Conservation (phyloP, 2,329 filamentous ascomycete genomes). For the Beauveria medogensis region DNA sequence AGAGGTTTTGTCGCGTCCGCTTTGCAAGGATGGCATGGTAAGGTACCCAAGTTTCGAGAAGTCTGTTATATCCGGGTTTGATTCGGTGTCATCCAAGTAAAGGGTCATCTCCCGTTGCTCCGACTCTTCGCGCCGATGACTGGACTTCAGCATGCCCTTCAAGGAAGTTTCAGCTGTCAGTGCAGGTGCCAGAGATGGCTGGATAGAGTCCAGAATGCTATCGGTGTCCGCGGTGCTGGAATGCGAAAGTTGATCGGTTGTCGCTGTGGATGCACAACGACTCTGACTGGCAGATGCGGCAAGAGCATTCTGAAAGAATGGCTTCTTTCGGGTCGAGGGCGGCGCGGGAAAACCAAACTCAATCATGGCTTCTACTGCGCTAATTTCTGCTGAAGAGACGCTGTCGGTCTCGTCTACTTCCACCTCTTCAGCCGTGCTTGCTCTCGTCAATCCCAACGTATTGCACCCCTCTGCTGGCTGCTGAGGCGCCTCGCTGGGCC, state of each 20-base stretch:
- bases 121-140: slow-evolving; percentile 12
- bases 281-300: not conserved
- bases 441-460: not conserved
- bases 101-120: slow-evolving; percentile 16
- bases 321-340: slow-evolving; percentile 20
- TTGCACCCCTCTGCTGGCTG: slow-evolving; percentile 19
- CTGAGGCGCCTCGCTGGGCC: slow-evolving; percentile 34
- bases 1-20: not conserved
- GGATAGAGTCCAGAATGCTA: not conserved
- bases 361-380: slow-evolving; percentile 21
- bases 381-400: slow-evolving; percentile 17
- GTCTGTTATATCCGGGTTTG: slow-evolving; percentile 31
- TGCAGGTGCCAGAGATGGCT: not conserved
- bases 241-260: not conserved
- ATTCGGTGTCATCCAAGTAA: slow-evolving; percentile 24
- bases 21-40: not conserved
- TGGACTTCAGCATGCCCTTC: slow-evolving; percentile 12
- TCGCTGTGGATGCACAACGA: not conserved
- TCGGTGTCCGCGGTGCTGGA: not conserved
- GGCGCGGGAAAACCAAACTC: slow-evolving; percentile 29
- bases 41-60: slow-evolving; percentile 25
- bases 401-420: not conserved
- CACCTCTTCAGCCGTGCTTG: not conserved
- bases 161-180: not conserved
- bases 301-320: slow-evolving; percentile 9